Percentiles rank a stretch among this genome's conserved stretches.
Conservation (phyloP, 2,329 filamentous ascomycete genomes). For the Fusarium cyanostomum region DNA sequence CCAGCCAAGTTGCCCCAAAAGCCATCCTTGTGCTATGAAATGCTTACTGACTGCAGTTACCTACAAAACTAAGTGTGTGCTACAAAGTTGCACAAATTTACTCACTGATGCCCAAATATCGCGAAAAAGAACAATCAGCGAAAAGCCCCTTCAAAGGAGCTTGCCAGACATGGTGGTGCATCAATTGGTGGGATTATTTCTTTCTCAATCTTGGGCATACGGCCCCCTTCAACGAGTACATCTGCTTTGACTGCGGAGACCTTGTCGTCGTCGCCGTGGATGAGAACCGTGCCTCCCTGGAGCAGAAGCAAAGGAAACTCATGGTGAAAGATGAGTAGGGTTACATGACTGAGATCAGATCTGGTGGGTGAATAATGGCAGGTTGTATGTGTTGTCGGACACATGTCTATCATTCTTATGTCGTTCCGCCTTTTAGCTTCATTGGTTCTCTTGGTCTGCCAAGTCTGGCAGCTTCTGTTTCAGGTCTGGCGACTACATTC, state of each 20-base stretch:
- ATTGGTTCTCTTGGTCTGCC: no score
- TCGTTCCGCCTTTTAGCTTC: no score
- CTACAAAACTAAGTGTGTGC: not conserved
- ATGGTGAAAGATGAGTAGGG: not conserved
- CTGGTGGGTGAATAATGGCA: no score
- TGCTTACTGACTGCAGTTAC: not conserved
- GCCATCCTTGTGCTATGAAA: not conserved
- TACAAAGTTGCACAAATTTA: rapidly evolving
- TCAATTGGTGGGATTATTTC: not conserved
- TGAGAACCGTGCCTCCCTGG: constrained; percentile 23
- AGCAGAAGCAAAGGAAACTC: not conserved
- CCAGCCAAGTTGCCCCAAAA: constrained; percentile 29
- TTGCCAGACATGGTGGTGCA: constrained; percentile 18
- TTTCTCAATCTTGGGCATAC: not conserved
- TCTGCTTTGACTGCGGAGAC: constrained; percentile 3
- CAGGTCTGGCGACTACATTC: no score
- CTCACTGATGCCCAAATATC: constrained; percentile 6
- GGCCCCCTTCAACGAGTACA: constrained; percentile 11
- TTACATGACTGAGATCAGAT: not conserved
- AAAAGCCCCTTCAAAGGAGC: constrained; percentile 10
- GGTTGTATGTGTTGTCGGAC: no score
- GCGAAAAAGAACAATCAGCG: not conserved
- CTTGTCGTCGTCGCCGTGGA: constrained; percentile 9
- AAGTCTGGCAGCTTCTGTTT: no score
- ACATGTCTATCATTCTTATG: no score